Evolutionary conservation across 352 stramenopile species (phyloP).

Genomic region (Phytophthora chlamydospora): DNA sequence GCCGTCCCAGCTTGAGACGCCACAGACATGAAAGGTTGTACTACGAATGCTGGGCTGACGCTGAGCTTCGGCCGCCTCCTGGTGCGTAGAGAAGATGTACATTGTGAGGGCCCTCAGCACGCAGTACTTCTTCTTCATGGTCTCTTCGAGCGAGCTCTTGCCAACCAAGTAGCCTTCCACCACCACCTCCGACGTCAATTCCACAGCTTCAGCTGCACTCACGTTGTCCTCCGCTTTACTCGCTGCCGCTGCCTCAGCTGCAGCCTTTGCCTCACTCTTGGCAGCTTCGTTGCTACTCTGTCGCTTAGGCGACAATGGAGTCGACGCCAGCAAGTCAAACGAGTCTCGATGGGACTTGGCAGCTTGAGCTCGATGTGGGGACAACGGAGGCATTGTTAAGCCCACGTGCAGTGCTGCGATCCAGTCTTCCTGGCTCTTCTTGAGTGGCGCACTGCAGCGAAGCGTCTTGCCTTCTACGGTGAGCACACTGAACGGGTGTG

Average conservation of each 20-base stretch:
- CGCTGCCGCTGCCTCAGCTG: neutral
- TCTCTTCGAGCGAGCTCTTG: slow-evolving; percentile 40
- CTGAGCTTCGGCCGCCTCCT: slow-evolving; percentile 25
- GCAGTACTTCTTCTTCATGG: slow-evolving; percentile 74
- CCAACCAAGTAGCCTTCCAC: slow-evolving; percentile 69
- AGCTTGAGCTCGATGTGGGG: slow-evolving; percentile 67
- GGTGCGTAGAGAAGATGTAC: slow-evolving; percentile 50
- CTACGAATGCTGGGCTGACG: slow-evolving; percentile 1
- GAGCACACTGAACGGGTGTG: slow-evolving; percentile 59
- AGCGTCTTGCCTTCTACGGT: slow-evolving; percentile 78
- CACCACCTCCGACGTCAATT: slow-evolving; percentile 21
- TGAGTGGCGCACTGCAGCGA: slow-evolving; percentile 63
- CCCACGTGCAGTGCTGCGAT: slow-evolving; percentile 73
- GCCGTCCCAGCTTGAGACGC: slow-evolving; percentile 70
- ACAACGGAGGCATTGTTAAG: slow-evolving; percentile 77
- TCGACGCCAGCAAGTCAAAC: slow-evolving; percentile 60
- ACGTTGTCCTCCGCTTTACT: neutral
- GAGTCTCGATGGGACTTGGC: slow-evolving; percentile 72
- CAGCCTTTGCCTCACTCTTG: slow-evolving; percentile 6
- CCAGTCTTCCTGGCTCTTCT: slow-evolving; percentile 73
- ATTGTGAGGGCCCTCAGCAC: slow-evolving; percentile 51
- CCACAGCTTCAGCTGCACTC: neutral
- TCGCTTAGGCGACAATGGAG: slow-evolving; percentile 23
- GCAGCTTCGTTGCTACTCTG: slow-evolving; percentile 16
- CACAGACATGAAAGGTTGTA: slow-evolving; percentile 37